A percentile compares a stretch with the other conserved stretches of the same genome.
These are phyloP conservation scores for Neofusicoccum cordaticola DNA, from an alignment of 2,329 filamentous ascomycete genomes.

Conservation along the genomic window DNA sequence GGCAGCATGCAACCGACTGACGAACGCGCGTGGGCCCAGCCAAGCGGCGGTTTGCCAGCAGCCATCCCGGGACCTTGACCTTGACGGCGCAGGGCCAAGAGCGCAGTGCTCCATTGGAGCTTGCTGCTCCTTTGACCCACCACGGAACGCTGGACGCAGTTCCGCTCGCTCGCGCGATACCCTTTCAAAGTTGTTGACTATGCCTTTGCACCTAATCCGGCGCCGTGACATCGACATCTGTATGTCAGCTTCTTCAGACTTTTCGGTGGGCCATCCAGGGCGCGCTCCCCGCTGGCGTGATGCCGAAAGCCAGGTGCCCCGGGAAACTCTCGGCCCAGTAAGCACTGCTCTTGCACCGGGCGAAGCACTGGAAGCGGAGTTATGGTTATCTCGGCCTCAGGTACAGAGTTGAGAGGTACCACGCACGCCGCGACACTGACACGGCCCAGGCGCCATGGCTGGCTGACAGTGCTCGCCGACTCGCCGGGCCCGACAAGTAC, in stretches of 20 bases:
- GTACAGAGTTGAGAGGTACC: slow-evolving; percentile 6
- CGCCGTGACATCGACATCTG: background rate
- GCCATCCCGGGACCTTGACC: background rate
- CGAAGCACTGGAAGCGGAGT: background rate
- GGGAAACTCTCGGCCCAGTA: background rate
- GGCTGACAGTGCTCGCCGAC: background rate
- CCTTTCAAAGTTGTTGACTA: background rate
- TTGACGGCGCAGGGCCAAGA: background rate
- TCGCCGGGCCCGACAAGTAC: background rate
- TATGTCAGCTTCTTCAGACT: slow-evolving; percentile 11
- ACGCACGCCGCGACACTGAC: background rate
- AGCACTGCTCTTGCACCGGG: background rate
- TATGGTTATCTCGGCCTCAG: slow-evolving; percentile 1
- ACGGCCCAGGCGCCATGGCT: background rate
- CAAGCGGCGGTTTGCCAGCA: background rate
- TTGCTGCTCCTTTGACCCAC: background rate
- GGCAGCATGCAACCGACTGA: slow-evolving; percentile 1
- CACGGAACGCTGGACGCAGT: background rate
- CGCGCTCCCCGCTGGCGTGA: too few species aligned
- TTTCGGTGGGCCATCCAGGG: too few species aligned
- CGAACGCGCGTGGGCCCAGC: background rate
- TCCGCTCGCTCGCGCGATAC: slow-evolving; percentile 2
- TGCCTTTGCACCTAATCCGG: background rate
- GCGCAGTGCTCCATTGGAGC: background rate
- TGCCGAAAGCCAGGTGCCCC: too few species aligned